Evolutionary conservation across 805 yeast genomes (phyloP).

Genomic region (Kazachstania africana): DNA sequence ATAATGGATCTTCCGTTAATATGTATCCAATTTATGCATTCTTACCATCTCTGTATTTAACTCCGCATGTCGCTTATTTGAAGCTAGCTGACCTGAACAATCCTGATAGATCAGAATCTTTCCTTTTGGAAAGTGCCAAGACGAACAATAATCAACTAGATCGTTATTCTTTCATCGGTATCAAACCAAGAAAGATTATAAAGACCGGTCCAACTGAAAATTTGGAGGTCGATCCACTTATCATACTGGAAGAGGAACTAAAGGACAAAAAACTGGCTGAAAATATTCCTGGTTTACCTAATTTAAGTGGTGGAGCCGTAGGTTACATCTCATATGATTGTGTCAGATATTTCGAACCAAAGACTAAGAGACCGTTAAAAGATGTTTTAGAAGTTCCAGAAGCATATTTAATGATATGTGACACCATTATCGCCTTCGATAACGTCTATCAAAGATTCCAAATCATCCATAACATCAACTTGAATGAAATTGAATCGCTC

Average conservation of each 20-base stretch:
- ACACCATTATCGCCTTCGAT: constrained; percentile 83
- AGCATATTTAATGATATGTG: constrained; percentile 83
- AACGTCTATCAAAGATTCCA: constrained; percentile 90
- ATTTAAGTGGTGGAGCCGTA: constrained; percentile 87
- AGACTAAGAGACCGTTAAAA: constrained; percentile 57
- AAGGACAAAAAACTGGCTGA: constrained; percentile 52
- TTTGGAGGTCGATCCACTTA: constrained; percentile 67
- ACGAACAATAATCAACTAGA: constrained; percentile 86
- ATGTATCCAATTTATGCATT: constrained; percentile 72
- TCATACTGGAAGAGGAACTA: constrained; percentile 64
- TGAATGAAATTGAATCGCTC: constrained; percentile 23
- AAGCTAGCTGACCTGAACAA: constrained; percentile 57
- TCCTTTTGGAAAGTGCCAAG: constrained; percentile 77
- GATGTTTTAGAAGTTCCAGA: constrained; percentile 85
- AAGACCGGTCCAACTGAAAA: constrained; percentile 51
- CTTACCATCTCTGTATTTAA: constrained; percentile 63
- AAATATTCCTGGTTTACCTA: constrained; percentile 66
- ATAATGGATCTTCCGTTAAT: constrained; percentile 38
- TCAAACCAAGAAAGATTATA: constrained; percentile 70
- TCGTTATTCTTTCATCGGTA: constrained; percentile 85
- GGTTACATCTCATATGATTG: constrained; percentile 96
- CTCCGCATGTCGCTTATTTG: constrained; percentile 85
- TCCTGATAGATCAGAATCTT: constrained; percentile 50
- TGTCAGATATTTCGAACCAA: constrained; percentile 92
- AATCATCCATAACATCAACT: constrained; percentile 67